Conservation (phyloP, 495 filamentous ascomycete species). For the Barbatosphaeria neglecta region DNA sequence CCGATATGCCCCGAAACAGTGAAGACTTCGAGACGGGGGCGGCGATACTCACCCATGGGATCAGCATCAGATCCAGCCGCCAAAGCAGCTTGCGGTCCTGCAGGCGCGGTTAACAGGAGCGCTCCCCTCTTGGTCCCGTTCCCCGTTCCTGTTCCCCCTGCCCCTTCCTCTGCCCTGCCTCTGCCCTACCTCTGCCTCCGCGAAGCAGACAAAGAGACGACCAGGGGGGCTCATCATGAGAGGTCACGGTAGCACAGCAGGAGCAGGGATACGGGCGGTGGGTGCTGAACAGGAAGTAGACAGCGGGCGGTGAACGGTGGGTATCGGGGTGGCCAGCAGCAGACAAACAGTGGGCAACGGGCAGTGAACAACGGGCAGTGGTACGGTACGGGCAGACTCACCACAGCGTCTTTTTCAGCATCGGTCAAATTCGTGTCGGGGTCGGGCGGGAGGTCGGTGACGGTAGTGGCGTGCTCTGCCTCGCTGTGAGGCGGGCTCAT, state of each 20-base stretch:
- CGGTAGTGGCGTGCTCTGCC: slow-evolving; percentile 12
- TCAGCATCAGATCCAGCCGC: slow-evolving; percentile 58
- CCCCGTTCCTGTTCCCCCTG: not conserved
- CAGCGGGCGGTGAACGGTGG: not conserved
- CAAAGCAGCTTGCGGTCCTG: slow-evolving; percentile 58
- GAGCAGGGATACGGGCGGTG: not conserved
- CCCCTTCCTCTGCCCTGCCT: not conserved
- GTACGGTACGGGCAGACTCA: slow-evolving; percentile 22
- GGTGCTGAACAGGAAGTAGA: not conserved
- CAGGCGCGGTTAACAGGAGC: not conserved
- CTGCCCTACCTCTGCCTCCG: not conserved
- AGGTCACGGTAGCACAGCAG: slow-evolving; percentile 1
- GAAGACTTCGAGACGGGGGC: not conserved
- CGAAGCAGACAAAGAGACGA: not conserved
- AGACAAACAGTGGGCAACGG: not conserved
- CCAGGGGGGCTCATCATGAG: not conserved
- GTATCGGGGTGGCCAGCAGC: not conserved
- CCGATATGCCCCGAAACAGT: not conserved
- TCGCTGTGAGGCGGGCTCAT: slow-evolving; percentile 17
- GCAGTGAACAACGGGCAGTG: not conserved
- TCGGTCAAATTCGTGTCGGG: slow-evolving; percentile 58
- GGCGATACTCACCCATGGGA: slow-evolving; percentile 50
- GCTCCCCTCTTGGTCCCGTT: not conserved
- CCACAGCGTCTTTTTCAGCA: slow-evolving; percentile 55
- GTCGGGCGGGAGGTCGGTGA: slow-evolving; percentile 27